Evolutionary conservation across 176 grass and related monocot genomes (phyloP), one percentile per base, ranked within the genome.

Genomic region (Cenchrus purpureus): DNA sequence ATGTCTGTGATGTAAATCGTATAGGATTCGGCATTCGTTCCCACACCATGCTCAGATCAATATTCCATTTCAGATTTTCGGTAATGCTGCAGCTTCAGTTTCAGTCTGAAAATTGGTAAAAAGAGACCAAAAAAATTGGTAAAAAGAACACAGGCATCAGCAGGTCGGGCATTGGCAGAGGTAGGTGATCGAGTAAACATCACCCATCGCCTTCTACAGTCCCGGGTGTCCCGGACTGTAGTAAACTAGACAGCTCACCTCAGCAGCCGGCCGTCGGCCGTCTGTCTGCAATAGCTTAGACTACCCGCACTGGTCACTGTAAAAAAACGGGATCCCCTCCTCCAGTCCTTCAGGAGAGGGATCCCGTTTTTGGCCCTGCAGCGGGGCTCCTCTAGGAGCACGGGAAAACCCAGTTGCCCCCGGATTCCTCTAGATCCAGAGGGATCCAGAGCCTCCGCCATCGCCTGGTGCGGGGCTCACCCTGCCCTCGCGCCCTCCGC

Each of bases 11-110:
- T 73, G 75, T 71, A 75, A 62, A 76, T 62, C 63, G 32, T 71
- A 82, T 76, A 89, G 72, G 65, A 13, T 65, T 70, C 25, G 32
- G 32, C 78, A 72, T 82, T 82, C 66, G 40, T 80, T 84, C 77
- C 16, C 15, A 32, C 86, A 63, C 3, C 80, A 15, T 14, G 37
- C n/a, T 74, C 50, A 14, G 14, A 65, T 56, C 42, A 22, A 37
- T 0, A 55, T 48, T 63, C 22, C 0, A 76, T 82, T 68, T 51
- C n/a, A 7, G n/a, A 58, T 79, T 66, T 28, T 8, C 13, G 5
- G 1, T 40, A 37, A 62, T n/a, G 16, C 17, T 28, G 65, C 20
- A 4, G 29, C 0, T 73, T 25, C n/a, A 62, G 10, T 25, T 54
- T 34, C 28, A 50, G 40, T 40, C 37, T 4, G 2, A 40, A 79